phyloP scores from a whole-genome alignment of 1,284 basidiomycete genomes.

The Gomphus bonarii region DNA sequence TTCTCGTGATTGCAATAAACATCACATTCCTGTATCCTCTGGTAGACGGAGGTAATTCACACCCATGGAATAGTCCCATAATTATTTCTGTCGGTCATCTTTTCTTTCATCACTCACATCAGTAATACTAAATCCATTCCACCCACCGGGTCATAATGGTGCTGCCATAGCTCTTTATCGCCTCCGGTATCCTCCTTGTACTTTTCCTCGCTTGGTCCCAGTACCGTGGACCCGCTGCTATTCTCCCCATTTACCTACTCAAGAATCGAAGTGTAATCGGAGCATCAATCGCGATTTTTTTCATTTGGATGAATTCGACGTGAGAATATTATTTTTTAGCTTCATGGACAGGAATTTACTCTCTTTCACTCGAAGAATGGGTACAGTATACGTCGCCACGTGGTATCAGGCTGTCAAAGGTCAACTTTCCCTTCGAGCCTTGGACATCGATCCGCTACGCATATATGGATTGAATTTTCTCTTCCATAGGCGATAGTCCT shows the following conservation, averaged over 20 bases:
- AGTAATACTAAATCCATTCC: background rate
- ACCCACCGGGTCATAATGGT: conserved; percentile 15
- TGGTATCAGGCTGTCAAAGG: conserved; percentile 6
- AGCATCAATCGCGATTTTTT: conserved; percentile 23
- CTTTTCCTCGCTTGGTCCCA: conserved; percentile 27
- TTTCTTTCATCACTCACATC: conserved; percentile 15
- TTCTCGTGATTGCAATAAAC: conserved; percentile 19
- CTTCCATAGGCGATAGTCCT: background rate
- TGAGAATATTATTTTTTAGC: conserved; percentile 16
- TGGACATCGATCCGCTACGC: background rate
- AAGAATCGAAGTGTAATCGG: conserved; percentile 23
- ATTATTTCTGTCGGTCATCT: conserved; percentile 20
- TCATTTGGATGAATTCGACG: conserved; percentile 14
- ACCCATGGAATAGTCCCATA: conserved; percentile 26
- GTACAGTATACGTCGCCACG: background rate
- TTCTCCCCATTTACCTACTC: conserved; percentile 21
- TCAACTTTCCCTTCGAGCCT: background rate
- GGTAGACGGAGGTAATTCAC: conserved; percentile 33
- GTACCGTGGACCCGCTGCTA: conserved; percentile 23
- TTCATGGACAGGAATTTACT: background rate
- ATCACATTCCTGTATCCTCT: conserved; percentile 29
- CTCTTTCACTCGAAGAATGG: background rate
- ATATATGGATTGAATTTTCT: too few relatives aligned
- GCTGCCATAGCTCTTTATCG: conserved; percentile 17
- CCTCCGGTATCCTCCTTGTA: conserved; percentile 24